Evolutionary conservation across 2,329 filamentous ascomycete genomes (phyloP), one percentile per base, ranked within the genome.

Genomic region (Didymosphaeria variabile): DNA sequence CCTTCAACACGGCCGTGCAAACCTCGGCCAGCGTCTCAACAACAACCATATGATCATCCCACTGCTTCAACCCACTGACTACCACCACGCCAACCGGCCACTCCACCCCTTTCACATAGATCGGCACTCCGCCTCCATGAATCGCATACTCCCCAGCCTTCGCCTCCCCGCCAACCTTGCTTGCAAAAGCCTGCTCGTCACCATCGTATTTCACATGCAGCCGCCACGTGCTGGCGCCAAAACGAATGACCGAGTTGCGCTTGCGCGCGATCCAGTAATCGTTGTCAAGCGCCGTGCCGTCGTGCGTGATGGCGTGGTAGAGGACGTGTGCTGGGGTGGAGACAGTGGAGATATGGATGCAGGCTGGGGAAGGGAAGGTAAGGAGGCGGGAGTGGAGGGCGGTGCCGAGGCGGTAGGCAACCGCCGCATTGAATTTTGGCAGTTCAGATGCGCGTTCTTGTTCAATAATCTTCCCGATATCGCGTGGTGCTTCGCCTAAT

Each of bases 41-140:
- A 73, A 94, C 88, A 51, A 93, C 88, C 31, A 87, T 88, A 77
- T 94, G 91, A 78, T 94, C 91, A 79, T 93, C 86, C 72, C 91
- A 84, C 80, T 93, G 90, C 83, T 89, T 91, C 77, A 94, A 77
- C 10, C 91, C 91, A 76, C 88, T 91, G 2, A 94, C 91, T 15
- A 93, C 87, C 5, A 92, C 86, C 1, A 93, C 89, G 0, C 86
- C 91, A 15, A 93, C 88, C 4, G 92, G 79, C 0, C 90, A 90
- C 78, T 93, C 91, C 1, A 93, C 90, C 0, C 89, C 88, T 56
- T 79, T 79, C 9, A 94, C 91, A 6, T 86, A 82, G 23, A 94
- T 84, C 0, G 91, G 91, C 59, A 92, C 86, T 0, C 84, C 91
- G 19, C 92, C 91, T 0, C 92, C 91, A 76, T 94, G 91, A 66